Conservation (phyloP, 169 alveolate genomes). For the Plasmodium gallinaceum region DNA sequence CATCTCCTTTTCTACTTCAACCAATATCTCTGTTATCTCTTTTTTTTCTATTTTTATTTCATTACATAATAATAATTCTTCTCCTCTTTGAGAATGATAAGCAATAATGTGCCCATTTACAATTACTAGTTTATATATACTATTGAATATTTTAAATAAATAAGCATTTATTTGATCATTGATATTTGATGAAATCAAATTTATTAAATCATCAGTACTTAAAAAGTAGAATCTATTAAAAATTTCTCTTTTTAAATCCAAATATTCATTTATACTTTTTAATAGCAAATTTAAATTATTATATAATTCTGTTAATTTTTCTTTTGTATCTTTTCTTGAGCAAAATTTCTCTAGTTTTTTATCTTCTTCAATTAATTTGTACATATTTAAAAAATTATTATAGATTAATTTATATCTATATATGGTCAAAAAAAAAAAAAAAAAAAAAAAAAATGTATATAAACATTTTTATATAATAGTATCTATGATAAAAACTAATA, state of each 20-base stretch:
- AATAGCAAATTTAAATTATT: slow-evolving; percentile 34
- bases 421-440: not conserved
- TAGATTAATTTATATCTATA: slow-evolving; percentile 64
- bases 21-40: slow-evolving; percentile 67
- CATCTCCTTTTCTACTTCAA: slow-evolving; percentile 71
- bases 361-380: slow-evolving; percentile 69
- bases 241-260: slow-evolving; percentile 69
- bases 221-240: slow-evolving; percentile 68
- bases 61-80: slow-evolving; percentile 43
- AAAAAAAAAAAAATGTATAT: not conserved
- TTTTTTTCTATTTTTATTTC: slow-evolving; percentile 74
- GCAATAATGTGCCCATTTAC: slow-evolving; percentile 67
- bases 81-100: slow-evolving; percentile 71
- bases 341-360: slow-evolving; percentile 68
- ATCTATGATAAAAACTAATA: not conserved
- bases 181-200: slow-evolving; percentile 66
- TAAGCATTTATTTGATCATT: slow-evolving; percentile 75
- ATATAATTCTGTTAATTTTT: slow-evolving; percentile 53
- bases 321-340: slow-evolving; percentile 62
- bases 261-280: slow-evolving; percentile 71
- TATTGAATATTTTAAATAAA: slow-evolving; percentile 63
- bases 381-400: slow-evolving; percentile 48
- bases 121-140: slow-evolving; percentile 65
- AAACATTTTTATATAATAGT: not conserved
- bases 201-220: slow-evolving; percentile 74